Conservation (phyloP, 345 rosid species). For the Erysimum cheiranthoides region DNA sequence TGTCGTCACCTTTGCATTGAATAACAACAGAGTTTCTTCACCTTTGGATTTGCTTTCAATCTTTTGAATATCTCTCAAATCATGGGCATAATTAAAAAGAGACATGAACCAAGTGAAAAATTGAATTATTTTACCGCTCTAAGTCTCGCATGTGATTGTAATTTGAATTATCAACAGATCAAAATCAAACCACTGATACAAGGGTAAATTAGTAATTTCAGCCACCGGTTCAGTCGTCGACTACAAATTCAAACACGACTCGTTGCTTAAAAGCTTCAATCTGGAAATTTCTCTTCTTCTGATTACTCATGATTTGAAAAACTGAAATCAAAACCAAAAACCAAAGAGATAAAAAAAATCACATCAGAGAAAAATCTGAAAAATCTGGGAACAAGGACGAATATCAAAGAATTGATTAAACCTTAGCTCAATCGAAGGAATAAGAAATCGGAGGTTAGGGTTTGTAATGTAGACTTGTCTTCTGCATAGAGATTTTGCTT, state of each 20-base stretch:
- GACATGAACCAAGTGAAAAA: too few relatives aligned
- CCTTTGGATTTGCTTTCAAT: too few relatives aligned
- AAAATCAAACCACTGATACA: too few relatives aligned
- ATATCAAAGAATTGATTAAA: not conserved
- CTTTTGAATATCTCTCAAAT: too few relatives aligned
- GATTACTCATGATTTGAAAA: constrained; percentile 76
- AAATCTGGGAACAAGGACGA: not conserved
- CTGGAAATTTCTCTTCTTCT: constrained; percentile 93
- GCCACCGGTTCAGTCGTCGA: too few relatives aligned
- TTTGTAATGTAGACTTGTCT: not conserved
- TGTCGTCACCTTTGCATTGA: not conserved
- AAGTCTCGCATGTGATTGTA: too few relatives aligned
- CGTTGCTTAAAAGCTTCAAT: constrained; percentile 98
- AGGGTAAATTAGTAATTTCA: too few relatives aligned
- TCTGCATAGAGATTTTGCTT: too few relatives aligned
- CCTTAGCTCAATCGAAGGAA: constrained; percentile 2
- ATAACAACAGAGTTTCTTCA: not conserved
- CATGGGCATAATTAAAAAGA: too few relatives aligned
- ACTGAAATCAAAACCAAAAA: constrained; percentile 19
- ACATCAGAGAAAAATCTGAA: not conserved
- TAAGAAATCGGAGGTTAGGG: constrained; percentile 8
- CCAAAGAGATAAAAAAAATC: not conserved
- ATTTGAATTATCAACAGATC: too few relatives aligned
- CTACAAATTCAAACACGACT: constrained; percentile 94
- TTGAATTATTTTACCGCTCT: too few relatives aligned